Evolutionary conservation across 129 eudicot species (phyloP).

Genomic region (Logfia minima): DNA sequence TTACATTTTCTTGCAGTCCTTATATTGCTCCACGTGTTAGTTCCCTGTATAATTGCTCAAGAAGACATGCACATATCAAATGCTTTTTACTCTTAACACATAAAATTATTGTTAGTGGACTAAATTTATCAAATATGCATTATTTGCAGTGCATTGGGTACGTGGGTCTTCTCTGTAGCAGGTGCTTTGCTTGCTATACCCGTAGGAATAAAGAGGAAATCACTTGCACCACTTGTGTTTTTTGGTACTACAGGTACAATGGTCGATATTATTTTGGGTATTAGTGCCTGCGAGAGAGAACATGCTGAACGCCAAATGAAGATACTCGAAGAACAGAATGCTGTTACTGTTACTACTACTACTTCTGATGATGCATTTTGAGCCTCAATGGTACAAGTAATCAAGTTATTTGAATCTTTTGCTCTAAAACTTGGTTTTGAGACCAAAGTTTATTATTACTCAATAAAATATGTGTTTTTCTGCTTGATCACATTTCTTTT

Average conservation of each 20-base stretch:
- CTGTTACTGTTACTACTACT: slow-evolving; percentile 30
- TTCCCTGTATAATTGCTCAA: too few species aligned
- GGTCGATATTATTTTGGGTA: slow-evolving; percentile 95
- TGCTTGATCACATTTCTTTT: background rate
- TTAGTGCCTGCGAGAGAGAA: slow-evolving; percentile 91
- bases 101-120: background rate
- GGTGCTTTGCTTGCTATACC: slow-evolving; percentile 97
- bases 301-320: slow-evolving; percentile 94
- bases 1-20: too few species aligned
- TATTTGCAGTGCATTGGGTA: slow-evolving; percentile 82
- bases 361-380: slow-evolving; percentile 34
- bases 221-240: slow-evolving; percentile 93
- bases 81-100: background rate
- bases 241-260: slow-evolving; percentile 98
- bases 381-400: slow-evolving; percentile 1
- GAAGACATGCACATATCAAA: background rate
- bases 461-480: background rate
- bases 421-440: slow-evolving; percentile 1
- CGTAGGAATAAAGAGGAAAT: slow-evolving; percentile 85
- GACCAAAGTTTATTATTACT: background rate
- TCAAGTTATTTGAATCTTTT: slow-evolving; percentile 13
- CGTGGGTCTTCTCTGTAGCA: slow-evolving; percentile 95
- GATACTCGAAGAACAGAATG: slow-evolving; percentile 68
- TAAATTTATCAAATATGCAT: slow-evolving; percentile 2
- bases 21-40: too few species aligned